phyloP scores from a whole-genome alignment of 352 stramenopile species.

The Aphanomyces stellatus region DNA sequence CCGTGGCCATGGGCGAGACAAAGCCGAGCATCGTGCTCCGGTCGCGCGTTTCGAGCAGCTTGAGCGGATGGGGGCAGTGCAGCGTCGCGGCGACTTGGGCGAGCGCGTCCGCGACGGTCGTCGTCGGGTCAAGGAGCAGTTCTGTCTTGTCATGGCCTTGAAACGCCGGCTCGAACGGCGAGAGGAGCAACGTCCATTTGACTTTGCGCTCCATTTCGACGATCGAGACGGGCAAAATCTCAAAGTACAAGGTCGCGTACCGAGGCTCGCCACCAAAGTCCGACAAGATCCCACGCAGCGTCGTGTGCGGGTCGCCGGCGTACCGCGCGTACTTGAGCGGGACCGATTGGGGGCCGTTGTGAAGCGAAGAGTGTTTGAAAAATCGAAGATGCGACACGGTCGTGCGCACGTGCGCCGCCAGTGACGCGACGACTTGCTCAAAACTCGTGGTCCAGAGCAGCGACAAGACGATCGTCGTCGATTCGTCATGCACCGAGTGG shows the following conservation, averaged over 20 bases:
- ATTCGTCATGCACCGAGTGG: conserved; percentile 28
- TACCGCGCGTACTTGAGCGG: conserved; percentile 41
- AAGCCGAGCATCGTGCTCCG: background rate
- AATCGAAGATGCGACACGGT: conserved; percentile 58
- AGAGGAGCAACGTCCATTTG: conserved; percentile 61
- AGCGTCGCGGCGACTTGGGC: conserved; percentile 28
- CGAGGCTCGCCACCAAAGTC: background rate
- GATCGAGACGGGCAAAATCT: conserved; percentile 62
- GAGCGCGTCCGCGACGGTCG: conserved; percentile 45
- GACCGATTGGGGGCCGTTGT: conserved; percentile 46
- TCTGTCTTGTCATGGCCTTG: conserved; percentile 43
- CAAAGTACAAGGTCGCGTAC: conserved; percentile 50
- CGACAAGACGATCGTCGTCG: conserved; percentile 37
- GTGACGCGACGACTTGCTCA: conserved; percentile 57
- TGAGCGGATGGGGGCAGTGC: conserved; percentile 23
- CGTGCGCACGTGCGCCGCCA: conserved; percentile 35
- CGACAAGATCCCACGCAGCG: background rate
- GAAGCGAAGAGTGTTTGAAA: conserved; percentile 73
- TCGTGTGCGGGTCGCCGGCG: background rate
- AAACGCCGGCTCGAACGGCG: conserved; percentile 69
- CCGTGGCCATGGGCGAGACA: background rate
- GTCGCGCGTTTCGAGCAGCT: conserved; percentile 19
- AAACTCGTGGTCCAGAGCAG: conserved; percentile 67
- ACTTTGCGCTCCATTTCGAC: conserved; percentile 83
- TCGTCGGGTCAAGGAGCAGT: conserved; percentile 47